phyloP scores from a whole-genome alignment of 805 yeast genomes.

The Yamadazyma philogaea region DNA sequence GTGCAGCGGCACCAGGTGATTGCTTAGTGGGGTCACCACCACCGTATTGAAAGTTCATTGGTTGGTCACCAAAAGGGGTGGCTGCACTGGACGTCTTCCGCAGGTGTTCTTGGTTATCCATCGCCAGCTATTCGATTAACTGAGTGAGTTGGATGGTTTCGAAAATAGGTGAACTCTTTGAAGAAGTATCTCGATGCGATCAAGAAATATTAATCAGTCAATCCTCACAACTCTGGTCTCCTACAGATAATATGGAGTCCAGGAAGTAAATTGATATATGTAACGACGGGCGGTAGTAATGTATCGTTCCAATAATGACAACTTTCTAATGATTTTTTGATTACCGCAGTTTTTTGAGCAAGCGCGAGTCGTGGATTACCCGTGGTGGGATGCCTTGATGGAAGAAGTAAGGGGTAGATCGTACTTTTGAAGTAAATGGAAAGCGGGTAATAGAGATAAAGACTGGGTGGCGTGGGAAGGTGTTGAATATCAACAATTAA shows the following conservation, averaged over 20 bases:
- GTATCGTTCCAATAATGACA: neutral
- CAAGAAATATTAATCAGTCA: neutral
- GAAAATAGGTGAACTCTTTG: neutral
- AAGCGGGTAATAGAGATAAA: too few species aligned
- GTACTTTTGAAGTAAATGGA: too few species aligned
- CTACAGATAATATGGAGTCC: neutral
- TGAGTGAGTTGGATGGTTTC: neutral
- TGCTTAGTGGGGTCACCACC: neutral
- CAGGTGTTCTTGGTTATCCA: constrained; percentile 6
- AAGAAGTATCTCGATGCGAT: neutral
- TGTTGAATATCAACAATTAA: too few species aligned
- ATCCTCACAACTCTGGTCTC: neutral
- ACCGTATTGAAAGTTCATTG: constrained; percentile 7
- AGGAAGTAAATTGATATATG: neutral
- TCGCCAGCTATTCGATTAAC: neutral
- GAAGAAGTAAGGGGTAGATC: neutral
- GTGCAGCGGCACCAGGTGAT: neutral
- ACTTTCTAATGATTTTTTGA: neutral
- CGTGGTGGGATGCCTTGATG: neutral
- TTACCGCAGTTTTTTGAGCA: neutral
- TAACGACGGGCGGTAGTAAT: neutral
- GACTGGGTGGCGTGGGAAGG: too few species aligned
- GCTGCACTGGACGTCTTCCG: neutral
- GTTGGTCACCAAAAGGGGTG: constrained; percentile 9
- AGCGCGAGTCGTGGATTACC: neutral